Base-by-base conservation (phyloP, 768 basidiomycete species). In the Agrocybe pediades region DNA sequence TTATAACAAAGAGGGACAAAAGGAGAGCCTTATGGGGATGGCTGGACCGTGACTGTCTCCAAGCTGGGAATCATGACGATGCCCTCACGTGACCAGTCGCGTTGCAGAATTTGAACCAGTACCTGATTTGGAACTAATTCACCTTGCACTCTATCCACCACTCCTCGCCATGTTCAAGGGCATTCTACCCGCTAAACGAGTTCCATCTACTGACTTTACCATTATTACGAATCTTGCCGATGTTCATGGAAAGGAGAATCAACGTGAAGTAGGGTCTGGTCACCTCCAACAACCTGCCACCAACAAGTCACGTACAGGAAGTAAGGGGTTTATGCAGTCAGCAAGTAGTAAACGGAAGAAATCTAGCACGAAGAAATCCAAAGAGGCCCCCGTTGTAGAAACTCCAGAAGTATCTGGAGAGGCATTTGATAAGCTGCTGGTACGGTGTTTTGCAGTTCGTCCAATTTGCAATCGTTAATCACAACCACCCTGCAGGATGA, bases 401-500 rank as follows among this genome's bases (percentile, higher is more conserved):
- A 71, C 78, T 33, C 86, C 83, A 62, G 46, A 56, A n/a, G 46
- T 65, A 9, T 64, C 66, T 40, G 57, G 57, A 59, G 75, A 82
- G 53, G 93, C 86, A 0, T 96, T 96, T 57, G 90, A 92, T 66
- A 83, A 80, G 63, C 78, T 96, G 49, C 71, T 96, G 65, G 93
- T 92, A 65, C 66, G 87, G 70, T 44, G 33, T 36, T 0, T 42
- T 1, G 24, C 21, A 9, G 16, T 16, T 4, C 21, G 25, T 45
- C 23, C 17, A 29, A 11, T 43, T n/a, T 49, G 41, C 21, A 30
- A 30, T 36, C 21, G 26, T 17, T 33, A 41, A 46, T 49, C 53
- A 41, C 48, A 43, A 9, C 51, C 30, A 47, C 41, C 59, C 20
- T 49, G 50, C 53, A 95, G 92, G 90, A 95, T 67, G 91, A 93